Evolutionary conservation across 1,284 basidiomycete species (phyloP), one percentile per base, ranked within the genome.

Genomic region (Ceratorhiza oryzae-sativae): DNA sequence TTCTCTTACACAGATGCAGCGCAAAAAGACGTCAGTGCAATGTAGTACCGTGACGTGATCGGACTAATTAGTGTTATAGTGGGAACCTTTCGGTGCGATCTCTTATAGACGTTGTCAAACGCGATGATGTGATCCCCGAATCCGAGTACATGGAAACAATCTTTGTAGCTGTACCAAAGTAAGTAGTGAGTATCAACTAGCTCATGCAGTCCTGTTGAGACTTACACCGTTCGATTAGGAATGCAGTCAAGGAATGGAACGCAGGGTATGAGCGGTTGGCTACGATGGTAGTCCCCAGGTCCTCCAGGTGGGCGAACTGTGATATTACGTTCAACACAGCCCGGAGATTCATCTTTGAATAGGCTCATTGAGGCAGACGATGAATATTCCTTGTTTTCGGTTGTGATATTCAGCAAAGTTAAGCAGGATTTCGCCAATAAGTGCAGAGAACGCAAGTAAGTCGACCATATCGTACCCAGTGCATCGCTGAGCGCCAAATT

Each of bases 61-160:
- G 12, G 4, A 45, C 62, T 42, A 9, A 55, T 20, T 12, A n/a
- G 53, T 55, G 56, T 56, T 72, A 18, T 77, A 98, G 95, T 25
- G 97, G 97, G 2, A 98, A 98, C 79, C 87, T 99, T 32, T 95
- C 95, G 41, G 90, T 95, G 49, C 87, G 92, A 67, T 93, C 93
- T 8, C 84, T 99, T 27, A 88, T 88, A 18, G 96, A 97, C 71
- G 84, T 99, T 18, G 93, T 99, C 20, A 87, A 88, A 59, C 88
- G 89, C 75, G 90, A 93, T 18, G 88, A 98, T 79, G 88, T 95
- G 79, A 85, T 98, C 61, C 85, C 87, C 71, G 88, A 93, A 72
- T 97, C 94, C 4, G 97, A 99, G 80, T 98, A 95, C 79, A 83
- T 99, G 75, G 93, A 98, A 79, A 97, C 97, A 0, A 81, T 97